These are phyloP conservation scores for Calonectria naviculata DNA, from an alignment of 2,329 filamentous ascomycete genomes.

Conservation along the genomic window DNA sequence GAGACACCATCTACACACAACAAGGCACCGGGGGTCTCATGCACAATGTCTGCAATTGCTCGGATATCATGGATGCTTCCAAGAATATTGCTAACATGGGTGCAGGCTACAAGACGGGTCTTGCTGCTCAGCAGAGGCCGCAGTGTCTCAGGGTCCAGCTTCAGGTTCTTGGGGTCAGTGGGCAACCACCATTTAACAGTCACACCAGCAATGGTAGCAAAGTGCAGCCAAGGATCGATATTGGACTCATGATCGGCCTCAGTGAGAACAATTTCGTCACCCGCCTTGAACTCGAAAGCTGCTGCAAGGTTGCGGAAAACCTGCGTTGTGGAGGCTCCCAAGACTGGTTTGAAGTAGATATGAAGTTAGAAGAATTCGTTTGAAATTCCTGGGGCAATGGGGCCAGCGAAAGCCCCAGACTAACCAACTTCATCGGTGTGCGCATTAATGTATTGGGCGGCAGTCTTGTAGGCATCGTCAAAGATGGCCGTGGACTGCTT, in stretches of 20 bases:
- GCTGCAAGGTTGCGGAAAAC: constrained; percentile 77
- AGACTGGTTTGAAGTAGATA: constrained; percentile 35
- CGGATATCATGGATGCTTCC: constrained; percentile 76
- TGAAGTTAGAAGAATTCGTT: constrained; percentile 1
- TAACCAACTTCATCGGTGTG: constrained; percentile 71
- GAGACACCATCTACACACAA: neutral
- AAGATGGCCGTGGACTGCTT: constrained; percentile 70
- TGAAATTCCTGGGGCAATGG: neutral
- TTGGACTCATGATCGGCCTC: constrained; percentile 83
- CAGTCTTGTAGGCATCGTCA: constrained; percentile 69
- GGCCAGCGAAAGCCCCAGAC: neutral
- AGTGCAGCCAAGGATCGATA: constrained; percentile 77
- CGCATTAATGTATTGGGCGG: constrained; percentile 78
- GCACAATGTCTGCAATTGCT: constrained; percentile 65
- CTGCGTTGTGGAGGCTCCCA: constrained; percentile 81
- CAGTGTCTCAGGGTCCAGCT: neutral
- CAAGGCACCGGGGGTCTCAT: constrained; percentile 42
- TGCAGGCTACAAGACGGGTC: constrained; percentile 78
- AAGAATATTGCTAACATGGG: constrained; percentile 79
- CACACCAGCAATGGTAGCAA: constrained; percentile 71
- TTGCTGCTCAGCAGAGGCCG: constrained; percentile 60
- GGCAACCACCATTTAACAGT: constrained; percentile 76
- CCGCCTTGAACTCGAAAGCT: constrained; percentile 61
- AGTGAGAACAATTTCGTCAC: constrained; percentile 77
- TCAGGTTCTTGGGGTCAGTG: neutral